Evolutionary conservation across 176 grass and related monocot species (phyloP).

Genomic region (Phragmites australis): DNA sequence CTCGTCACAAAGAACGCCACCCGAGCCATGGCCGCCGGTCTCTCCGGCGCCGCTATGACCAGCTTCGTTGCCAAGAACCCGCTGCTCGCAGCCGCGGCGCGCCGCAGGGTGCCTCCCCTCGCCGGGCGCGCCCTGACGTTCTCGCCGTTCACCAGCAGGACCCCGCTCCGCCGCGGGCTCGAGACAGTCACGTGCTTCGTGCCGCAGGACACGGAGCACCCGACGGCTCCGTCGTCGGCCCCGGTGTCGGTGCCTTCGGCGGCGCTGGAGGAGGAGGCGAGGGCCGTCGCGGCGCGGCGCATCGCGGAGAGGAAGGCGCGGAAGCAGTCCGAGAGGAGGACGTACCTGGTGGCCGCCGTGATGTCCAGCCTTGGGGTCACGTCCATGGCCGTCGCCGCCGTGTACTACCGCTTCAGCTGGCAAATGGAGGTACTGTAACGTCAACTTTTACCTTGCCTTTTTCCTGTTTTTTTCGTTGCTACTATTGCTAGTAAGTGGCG

Average conservation of each 20-base stretch:
- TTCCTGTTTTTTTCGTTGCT: neutral
- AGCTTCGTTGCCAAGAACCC: constrained; percentile 47
- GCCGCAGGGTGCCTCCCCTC: constrained; percentile 21
- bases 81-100: constrained; percentile 34
- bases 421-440: constrained; percentile 57
- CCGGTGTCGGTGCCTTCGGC: neutral
- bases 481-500: neutral
- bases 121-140: constrained; percentile 26
- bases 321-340: constrained; percentile 66
- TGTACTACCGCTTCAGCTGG: constrained; percentile 86
- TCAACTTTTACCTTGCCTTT: neutral
- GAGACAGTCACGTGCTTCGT: constrained; percentile 61
- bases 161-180: constrained; percentile 30
- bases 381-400: constrained; percentile 62
- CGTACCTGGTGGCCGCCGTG: constrained; percentile 73
- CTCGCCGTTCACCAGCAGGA: constrained; percentile 41
- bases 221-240: neutral
- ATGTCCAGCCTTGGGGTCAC: constrained; percentile 87
- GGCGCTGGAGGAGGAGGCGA: constrained; percentile 47
- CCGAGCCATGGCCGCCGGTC: constrained; percentile 35
- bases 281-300: constrained; percentile 30
- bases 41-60: constrained; percentile 37
- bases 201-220: constrained; percentile 23
- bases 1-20: neutral
- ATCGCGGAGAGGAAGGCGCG: constrained; percentile 50